Base-by-base conservation (phyloP, 2,329 filamentous ascomycete species). In the Knufia petricola region DNA sequence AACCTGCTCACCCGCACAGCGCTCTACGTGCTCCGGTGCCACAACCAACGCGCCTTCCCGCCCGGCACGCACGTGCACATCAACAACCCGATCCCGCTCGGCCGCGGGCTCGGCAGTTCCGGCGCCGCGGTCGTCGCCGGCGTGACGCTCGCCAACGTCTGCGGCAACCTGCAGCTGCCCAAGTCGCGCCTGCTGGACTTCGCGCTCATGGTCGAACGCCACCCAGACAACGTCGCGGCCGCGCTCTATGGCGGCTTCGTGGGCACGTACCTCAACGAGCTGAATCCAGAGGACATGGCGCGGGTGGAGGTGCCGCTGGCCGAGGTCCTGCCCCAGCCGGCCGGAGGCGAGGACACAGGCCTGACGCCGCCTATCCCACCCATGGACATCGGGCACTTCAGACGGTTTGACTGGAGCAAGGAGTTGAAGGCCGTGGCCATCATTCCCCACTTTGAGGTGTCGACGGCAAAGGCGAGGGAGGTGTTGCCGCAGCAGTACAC, bases 381-480 rank as follows among this genome's bases (percentile, higher is more conserved):
- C 2, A 65, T 83, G 57, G 86, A 88, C 60, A 96, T 98, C 59
- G 92, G 90, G 42, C 89, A 95, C 66, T 94, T 94, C 71, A 89
- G 94, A 69, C 90, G 89, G 67, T 96, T 95, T 67, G 81, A 81
- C 36, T 96, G 90, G 90, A 84, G 87, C 50, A 80, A 82, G 55
- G 87, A 94, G 66, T 95, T 98, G 74, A 96, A 95, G 73, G 90
- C 89, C 53, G 84, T 98, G 56, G 88, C 89, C 57, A 90, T 98
- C 60, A 95, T 98, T 53, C 92, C 92, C 7, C 79, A 95, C 59
- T 98, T 96, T 62, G 86, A 95, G 65, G 89, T 96, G 24, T 80
- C 88, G n/a, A 98, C 92, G 1, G 88, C 90, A 52, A 85, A 87
- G 62, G 90, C 92, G 3, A 81, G 92, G 61, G 81, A 82, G 50